phyloP scores from a whole-genome alignment of 208 protist species.

The Leishmania amazonensis region DNA sequence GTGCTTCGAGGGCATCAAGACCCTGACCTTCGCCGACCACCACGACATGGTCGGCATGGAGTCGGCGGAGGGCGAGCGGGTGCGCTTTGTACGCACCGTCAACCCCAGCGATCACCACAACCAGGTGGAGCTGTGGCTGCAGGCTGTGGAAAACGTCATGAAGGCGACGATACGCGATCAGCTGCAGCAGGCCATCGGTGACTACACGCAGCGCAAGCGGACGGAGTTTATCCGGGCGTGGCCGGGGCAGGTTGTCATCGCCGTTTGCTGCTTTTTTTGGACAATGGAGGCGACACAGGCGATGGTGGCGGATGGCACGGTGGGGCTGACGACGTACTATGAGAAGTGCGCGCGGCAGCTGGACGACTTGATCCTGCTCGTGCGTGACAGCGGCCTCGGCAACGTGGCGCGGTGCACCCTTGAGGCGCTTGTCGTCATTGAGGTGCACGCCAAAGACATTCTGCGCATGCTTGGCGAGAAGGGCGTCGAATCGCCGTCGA shows the following conservation, averaged over 20 bases:
- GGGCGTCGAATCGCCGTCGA: conserved; percentile 88
- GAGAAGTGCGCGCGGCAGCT: conserved; percentile 90
- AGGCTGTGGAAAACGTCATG: conserved; percentile 94
- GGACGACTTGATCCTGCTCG: conserved; percentile 92
- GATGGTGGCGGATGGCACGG: conserved; percentile 81
- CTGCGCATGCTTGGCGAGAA: conserved; percentile 89
- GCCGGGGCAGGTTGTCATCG: conserved; percentile 94
- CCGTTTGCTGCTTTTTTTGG: conserved; percentile 93
- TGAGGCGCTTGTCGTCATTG: conserved; percentile 94
- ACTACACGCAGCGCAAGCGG: conserved; percentile 79
- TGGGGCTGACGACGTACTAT: conserved; percentile 86
- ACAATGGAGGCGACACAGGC: conserved; percentile 94
- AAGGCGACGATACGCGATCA: conserved; percentile 87
- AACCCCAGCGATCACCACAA: conserved; percentile 89
- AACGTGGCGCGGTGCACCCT: conserved; percentile 90
- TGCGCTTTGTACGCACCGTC: conserved; percentile 80
- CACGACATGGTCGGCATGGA: conserved; percentile 94
- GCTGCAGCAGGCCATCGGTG: conserved; percentile 81
- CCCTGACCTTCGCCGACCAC: conserved; percentile 89
- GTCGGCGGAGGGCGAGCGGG: conserved; percentile 90
- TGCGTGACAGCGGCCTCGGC: conserved; percentile 88
- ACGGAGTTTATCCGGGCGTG: conserved; percentile 93
- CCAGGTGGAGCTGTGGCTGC: conserved; percentile 96
- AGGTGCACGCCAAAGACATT: conserved; percentile 96
- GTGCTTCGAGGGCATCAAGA: conserved; percentile 97